Evolutionary conservation across 1,284 basidiomycete genomes (phyloP), one percentile per base, ranked within the genome.

Genomic region (Polyporus tsugae): DNA sequence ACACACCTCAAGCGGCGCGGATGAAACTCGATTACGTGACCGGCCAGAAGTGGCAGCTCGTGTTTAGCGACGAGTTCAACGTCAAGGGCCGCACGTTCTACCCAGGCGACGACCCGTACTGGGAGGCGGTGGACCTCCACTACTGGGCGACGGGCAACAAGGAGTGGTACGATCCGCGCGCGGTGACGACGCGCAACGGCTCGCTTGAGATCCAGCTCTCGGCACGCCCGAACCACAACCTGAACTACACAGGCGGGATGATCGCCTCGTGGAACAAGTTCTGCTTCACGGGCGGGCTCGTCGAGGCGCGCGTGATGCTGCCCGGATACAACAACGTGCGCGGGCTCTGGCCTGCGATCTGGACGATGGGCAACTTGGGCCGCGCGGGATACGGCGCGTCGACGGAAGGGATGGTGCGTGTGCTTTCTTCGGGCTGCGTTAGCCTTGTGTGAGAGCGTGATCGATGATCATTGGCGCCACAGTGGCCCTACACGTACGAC

Each of bases 281-380:
- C 75, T 98, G 97, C 80, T 98, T 98, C 81, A 95, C 93, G 1
- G 95, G 95, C 44, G 94, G 94, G 22, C 82, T 94, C 67, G 80
- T 95, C 53, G 87, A 91, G 74, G 85, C 87, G 7, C 85, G 86
- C 7, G 89, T 96, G 19, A 87, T 87, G 15, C 82, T 98, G 13
- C 97, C 97, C 0, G 97, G 97, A 1, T 80, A 81, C 11, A 89
- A 86, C 75, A 84, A 83, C 63, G 71, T 86, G 59, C 52, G 71
- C 42, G 89, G 89, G 64, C 78, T 87, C 65, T 88, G 85, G 85
- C 86, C 85, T 52, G 84, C 83, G 41, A 78, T 84, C 0, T 88
- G 86, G 85, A 82, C 82, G 6, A 86, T 87, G 85, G 86, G 85
- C 1, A 63, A 63, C n/a, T 22, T 63, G 35, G 62, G 62, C 1